These are phyloP conservation scores for Colletotrichum scovillei DNA, from an alignment of 2,329 filamentous ascomycete species.

Conservation along the genomic window DNA sequence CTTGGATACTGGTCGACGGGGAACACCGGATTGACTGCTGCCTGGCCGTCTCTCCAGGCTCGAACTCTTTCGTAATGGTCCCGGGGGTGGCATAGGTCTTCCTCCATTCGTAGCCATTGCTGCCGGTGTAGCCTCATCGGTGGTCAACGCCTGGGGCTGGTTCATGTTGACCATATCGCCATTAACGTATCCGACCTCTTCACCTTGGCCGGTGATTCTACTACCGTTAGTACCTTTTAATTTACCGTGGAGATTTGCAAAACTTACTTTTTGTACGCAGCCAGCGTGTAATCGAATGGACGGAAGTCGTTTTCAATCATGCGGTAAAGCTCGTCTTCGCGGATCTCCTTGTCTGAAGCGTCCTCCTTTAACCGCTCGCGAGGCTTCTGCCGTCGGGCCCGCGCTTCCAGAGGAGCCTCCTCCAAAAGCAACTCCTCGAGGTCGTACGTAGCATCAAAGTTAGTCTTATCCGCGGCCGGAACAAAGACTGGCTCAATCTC, in stretches of 20 bases:
- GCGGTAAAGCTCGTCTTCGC: conserved; percentile 91
- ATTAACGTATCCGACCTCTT: conserved; percentile 23
- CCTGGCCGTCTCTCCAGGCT: conserved; percentile 27
- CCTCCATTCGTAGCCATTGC: conserved; percentile 43
- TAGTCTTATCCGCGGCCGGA: conserved; percentile 96
- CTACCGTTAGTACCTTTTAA: conserved; percentile 23
- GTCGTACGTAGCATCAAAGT: conserved; percentile 98
- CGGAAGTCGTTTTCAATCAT: conserved; percentile 96
- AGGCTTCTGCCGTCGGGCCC: conserved; percentile 93
- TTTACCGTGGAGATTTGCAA: neutral
- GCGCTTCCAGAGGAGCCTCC: conserved; percentile 92
- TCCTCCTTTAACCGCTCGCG: conserved; percentile 92
- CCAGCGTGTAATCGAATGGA: conserved; percentile 93
- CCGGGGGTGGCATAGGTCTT: conserved; percentile 32
- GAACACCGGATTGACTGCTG: conserved; percentile 38
- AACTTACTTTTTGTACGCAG: conserved; percentile 80
- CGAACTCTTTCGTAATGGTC: conserved; percentile 29
- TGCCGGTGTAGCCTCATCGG: conserved; percentile 59
- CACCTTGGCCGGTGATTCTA: conserved; percentile 32
- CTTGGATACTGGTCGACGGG: conserved; percentile 23
- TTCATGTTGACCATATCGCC: conserved; percentile 22
- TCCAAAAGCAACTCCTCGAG: conserved; percentile 93
- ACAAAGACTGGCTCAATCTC: conserved; percentile 91
- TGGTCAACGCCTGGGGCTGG: conserved; percentile 61
- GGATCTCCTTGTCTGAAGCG: conserved; percentile 93